Conservation (phyloP, 2,329 filamentous ascomycete genomes). For the Sarocladiaceae sp. region DNA sequence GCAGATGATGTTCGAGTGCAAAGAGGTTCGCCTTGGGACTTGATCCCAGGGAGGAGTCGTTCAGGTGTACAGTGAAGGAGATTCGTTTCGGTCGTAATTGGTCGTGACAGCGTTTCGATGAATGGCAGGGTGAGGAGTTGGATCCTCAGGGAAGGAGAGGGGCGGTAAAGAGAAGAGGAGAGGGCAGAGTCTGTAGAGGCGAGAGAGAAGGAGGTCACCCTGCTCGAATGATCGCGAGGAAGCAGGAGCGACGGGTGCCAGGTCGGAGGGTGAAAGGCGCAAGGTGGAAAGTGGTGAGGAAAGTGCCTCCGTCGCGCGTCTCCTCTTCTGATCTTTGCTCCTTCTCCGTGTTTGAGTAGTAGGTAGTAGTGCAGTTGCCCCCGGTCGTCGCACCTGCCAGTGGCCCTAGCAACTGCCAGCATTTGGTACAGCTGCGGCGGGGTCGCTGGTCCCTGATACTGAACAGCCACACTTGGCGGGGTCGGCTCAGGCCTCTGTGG, state of each 20-base stretch:
- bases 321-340: too few species aligned
- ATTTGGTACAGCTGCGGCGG: not conserved
- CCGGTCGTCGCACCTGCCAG: too few species aligned
- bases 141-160: conserved; percentile 14
- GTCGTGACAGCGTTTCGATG: conserved; percentile 9
- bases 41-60: not conserved
- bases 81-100: conserved; percentile 12
- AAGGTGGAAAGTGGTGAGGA: not conserved
- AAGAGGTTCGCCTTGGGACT: not conserved
- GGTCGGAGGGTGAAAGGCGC: not conserved
- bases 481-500: not conserved
- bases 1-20: too few species aligned
- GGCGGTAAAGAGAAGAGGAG: conserved; percentile 7
- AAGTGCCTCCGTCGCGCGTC: conserved; percentile 1
- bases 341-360: conserved; percentile 8
- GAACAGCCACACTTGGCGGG: conserved; percentile 7
- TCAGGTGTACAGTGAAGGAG: conserved; percentile 9
- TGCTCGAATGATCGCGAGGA: not conserved
- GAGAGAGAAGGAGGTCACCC: too few species aligned
- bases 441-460: conserved; percentile 7
- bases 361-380: too few species aligned
- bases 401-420: not conserved
- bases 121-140: not conserved
- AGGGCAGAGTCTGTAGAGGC: too few species aligned
- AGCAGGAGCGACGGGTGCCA: not conserved